Base-by-base conservation (phyloP, 75 land plant genomes). In the Pinus taeda region DNA sequence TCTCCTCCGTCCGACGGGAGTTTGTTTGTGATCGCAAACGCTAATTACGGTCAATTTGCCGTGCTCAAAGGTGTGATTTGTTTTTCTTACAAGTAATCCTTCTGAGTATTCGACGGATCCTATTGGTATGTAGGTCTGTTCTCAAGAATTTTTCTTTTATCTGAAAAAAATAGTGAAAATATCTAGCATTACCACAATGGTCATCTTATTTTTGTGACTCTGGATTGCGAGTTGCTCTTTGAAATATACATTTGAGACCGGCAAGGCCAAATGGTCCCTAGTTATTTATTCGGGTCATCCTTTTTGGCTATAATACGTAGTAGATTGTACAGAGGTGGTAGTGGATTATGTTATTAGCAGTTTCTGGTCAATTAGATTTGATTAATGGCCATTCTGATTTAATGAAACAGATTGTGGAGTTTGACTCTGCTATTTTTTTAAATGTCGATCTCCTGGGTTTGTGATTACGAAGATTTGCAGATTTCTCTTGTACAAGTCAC, bases 21-120 rank as follows among this genome's bases (percentile, higher is more conserved):
- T 49, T 49, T 49, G 72, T 42, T 69, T 69, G 72, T 69, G 72
- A 21, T 42, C 55, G 49, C 72, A 69, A 69, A 42, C 72, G n/a
- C n/a, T 5, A 39, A 18, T 65, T n/a, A 3, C 39, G n/a, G 39
- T 45, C 22, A 30, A 12, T 37, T 37, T 69, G 20, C 42, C 42
- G n/a, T 42, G 42, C n/a, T 42, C 39, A 6, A 36, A 18, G 12
- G 71, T 17, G 71, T 65, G 33, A 37, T 15, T 18, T 8, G 72
- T 69, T 42, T 69, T 49, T 11, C 55, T 49, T 49, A 9, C 22
- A 21, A 69, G 39, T 69, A 39, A 45, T n/a, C 26, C 42, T 4
- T 69, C 72, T n/a, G 55, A 69, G 42, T 69, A n/a, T 69, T n/a
- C 49, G 4, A 21, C 4, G 1, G 39, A 11, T 69, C 42, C 53